Conservation (phyloP, 1,284 basidiomycete species). For the Porogramme epimiltina region DNA sequence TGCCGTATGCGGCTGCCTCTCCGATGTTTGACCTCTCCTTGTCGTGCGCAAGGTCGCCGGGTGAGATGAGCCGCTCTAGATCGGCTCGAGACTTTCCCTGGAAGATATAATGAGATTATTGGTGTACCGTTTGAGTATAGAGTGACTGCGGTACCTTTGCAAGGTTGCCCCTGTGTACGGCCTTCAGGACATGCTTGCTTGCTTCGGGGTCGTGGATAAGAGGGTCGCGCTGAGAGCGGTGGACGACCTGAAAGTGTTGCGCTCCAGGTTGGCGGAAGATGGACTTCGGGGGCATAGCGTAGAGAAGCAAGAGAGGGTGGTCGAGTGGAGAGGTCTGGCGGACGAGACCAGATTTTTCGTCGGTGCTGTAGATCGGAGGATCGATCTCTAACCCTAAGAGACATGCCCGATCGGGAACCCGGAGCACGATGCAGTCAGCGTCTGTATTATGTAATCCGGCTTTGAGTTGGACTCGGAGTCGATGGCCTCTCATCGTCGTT, state of each 20-base stretch:
- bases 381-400: slow-evolving; percentile 22
- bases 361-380: slow-evolving; percentile 18
- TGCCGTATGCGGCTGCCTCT: slow-evolving; percentile 88
- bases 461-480: slow-evolving; percentile 20
- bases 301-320: neutral
- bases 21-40: slow-evolving; percentile 59
- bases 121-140: too few relatives aligned
- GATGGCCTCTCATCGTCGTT: slow-evolving; percentile 20
- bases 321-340: neutral
- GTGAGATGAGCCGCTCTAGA: slow-evolving; percentile 63
- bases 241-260: slow-evolving; percentile 96
- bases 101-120: neutral
- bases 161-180: slow-evolving; percentile 71
- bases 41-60: slow-evolving; percentile 58
- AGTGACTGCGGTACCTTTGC: slow-evolving; percentile 53
- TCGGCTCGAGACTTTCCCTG: slow-evolving; percentile 81
- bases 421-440: slow-evolving; percentile 9
- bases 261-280: slow-evolving; percentile 89
- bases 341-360: slow-evolving; percentile 9
- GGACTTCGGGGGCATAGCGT: slow-evolving; percentile 70
- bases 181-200: slow-evolving; percentile 86
- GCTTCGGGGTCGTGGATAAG: slow-evolving; percentile 94
- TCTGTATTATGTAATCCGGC: slow-evolving; percentile 23
- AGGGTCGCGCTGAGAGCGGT: slow-evolving; percentile 95
- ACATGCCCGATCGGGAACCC: slow-evolving; percentile 14